phyloP scores from a whole-genome alignment of 495 filamentous ascomycete species.

The Beverwykella pulmonaria region DNA sequence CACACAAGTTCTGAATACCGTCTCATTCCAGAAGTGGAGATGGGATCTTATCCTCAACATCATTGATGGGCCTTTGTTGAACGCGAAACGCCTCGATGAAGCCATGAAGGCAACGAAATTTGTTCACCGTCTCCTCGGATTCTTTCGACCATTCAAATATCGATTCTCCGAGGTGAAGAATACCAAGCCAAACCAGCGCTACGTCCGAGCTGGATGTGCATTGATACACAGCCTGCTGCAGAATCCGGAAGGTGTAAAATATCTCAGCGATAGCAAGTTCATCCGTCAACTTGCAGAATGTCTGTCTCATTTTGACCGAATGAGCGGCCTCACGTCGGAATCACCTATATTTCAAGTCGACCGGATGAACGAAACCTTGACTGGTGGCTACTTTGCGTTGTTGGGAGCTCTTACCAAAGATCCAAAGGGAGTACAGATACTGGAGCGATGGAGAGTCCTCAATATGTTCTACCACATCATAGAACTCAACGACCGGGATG shows the following conservation, averaged over 20 bases:
- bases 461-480: slow-evolving; percentile 99
- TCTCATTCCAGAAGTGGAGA: slow-evolving; percentile 92
- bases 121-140: slow-evolving; percentile 88
- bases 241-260: slow-evolving; percentile 77
- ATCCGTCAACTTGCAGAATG: slow-evolving; percentile 93
- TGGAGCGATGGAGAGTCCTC: slow-evolving; percentile 94
- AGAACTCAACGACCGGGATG: slow-evolving; percentile 84
- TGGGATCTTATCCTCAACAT: slow-evolving; percentile 90
- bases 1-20: slow-evolving; percentile 79
- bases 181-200: slow-evolving; percentile 90
- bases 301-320: slow-evolving; percentile 88
- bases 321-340: slow-evolving; percentile 84
- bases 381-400: slow-evolving; percentile 91
- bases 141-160: slow-evolving; percentile 96
- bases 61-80: slow-evolving; percentile 91
- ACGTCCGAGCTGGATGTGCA: slow-evolving; percentile 85
- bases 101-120: slow-evolving; percentile 95
- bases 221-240: slow-evolving; percentile 83
- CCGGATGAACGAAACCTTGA: slow-evolving; percentile 79
- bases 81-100: slow-evolving; percentile 88
- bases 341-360: slow-evolving; percentile 85
- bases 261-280: slow-evolving; percentile 88
- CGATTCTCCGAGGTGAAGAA: slow-evolving; percentile 84
- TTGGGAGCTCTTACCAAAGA: slow-evolving; percentile 83
- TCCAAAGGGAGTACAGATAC: slow-evolving; percentile 78